Conservation (phyloP, 768 basidiomycete genomes). For the Amanita subjunquillea region DNA sequence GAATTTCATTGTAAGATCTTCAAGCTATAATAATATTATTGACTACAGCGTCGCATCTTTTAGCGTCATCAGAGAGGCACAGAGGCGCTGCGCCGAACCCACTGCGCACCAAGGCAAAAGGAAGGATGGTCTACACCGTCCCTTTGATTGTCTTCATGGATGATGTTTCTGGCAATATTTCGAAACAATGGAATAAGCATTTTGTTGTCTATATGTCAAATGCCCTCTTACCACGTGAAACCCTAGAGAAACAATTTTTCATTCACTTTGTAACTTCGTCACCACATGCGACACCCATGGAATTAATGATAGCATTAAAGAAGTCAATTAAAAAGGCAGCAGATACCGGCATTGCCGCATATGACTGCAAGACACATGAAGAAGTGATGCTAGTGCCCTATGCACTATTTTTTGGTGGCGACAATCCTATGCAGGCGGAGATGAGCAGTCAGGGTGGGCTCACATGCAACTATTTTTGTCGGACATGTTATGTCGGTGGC, state of each 20-base stretch:
- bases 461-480: slow-evolving; percentile 27
- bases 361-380: slow-evolving; percentile 20
- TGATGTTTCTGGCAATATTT: slow-evolving; percentile 32
- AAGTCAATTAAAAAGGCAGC: slow-evolving; percentile 18
- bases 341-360: slow-evolving; percentile 25
- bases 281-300: slow-evolving; percentile 22
- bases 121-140: slow-evolving; percentile 17
- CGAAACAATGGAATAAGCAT: slow-evolving; percentile 40
- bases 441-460: slow-evolving; percentile 33
- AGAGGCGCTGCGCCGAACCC: slow-evolving; percentile 10
- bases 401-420: slow-evolving; percentile 25
- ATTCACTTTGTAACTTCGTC: slow-evolving; percentile 20
- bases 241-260: slow-evolving; percentile 20
- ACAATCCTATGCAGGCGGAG: slow-evolving; percentile 39
- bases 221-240: slow-evolving; percentile 15
- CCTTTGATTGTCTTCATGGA: slow-evolving; percentile 33
- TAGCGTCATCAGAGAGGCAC: background rate
- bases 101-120: slow-evolving; percentile 18
- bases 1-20: slow-evolving; percentile 7
- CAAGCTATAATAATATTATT: background rate
- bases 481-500: slow-evolving; percentile 24
- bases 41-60: background rate
- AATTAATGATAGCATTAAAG: slow-evolving; percentile 20
- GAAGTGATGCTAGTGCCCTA: slow-evolving; percentile 16
- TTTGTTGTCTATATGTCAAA: slow-evolving; percentile 26